Evolutionary conservation across 2,329 filamentous ascomycete genomes (phyloP).

Genomic region (Fusarium denticulatum): DNA sequence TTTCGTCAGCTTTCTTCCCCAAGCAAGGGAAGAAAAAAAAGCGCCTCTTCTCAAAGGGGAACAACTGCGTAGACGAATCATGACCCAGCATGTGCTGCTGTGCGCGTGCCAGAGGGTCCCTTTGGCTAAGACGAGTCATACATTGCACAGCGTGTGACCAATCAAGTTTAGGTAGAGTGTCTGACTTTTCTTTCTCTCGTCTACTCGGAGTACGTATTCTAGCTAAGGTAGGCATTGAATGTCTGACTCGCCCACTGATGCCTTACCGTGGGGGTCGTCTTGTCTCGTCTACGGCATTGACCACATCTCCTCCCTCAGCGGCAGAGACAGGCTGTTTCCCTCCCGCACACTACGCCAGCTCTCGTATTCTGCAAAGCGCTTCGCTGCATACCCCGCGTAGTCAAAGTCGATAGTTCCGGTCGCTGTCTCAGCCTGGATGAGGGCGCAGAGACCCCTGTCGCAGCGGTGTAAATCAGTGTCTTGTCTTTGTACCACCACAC

Average conservation of each 20-base stretch:
- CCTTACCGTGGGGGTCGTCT: background rate
- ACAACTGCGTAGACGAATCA: conserved; percentile 1
- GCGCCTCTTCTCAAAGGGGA: conserved; percentile 4
- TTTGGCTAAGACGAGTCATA: conserved; percentile 19
- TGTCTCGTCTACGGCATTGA: conserved; percentile 1
- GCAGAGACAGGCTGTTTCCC: background rate
- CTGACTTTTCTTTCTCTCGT: background rate
- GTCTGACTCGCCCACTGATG: background rate
- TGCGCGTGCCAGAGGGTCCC: background rate
- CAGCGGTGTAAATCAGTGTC: background rate
- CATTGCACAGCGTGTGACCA: conserved; percentile 6
- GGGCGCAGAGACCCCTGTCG: conserved; percentile 36
- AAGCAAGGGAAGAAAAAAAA: background rate
- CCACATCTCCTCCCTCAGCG: conserved; percentile 26
- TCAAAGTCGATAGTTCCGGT: conserved; percentile 39
- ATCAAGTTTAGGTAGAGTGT: background rate
- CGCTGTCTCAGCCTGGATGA: conserved; percentile 40
- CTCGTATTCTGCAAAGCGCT: conserved; percentile 35
- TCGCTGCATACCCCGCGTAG: conserved; percentile 36
- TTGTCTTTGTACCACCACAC: background rate
- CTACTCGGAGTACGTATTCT: background rate
- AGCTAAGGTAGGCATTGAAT: background rate
- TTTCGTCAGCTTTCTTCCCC: background rate
- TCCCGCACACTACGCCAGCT: conserved; percentile 25
- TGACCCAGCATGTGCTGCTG: background rate